Conservation (phyloP, 2,329 filamentous ascomycete species). For the Diaporthe capsici region DNA sequence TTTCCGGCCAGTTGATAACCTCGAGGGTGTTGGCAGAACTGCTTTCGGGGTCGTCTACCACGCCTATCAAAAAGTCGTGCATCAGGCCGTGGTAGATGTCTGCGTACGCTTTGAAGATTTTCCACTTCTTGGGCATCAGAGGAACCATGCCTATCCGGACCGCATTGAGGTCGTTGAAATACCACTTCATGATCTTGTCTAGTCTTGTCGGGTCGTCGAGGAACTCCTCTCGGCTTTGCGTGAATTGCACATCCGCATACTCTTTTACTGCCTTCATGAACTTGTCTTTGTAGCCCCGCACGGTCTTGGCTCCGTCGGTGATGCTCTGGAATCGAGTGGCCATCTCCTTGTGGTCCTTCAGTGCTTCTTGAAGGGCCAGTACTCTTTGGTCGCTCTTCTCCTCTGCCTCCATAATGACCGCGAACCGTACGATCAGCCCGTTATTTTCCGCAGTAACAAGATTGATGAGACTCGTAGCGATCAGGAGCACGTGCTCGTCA, state of each 20-base stretch:
- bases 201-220: slow-evolving; percentile 85
- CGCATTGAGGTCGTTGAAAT: slow-evolving; percentile 96
- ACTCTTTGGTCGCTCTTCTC: slow-evolving; percentile 97
- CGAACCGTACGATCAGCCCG: slow-evolving; percentile 90
- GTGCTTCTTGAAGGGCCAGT: slow-evolving; percentile 90
- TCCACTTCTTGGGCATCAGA: slow-evolving; percentile 97
- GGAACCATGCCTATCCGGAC: slow-evolving; percentile 93
- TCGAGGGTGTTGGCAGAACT: slow-evolving; percentile 89
- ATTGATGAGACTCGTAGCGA: slow-evolving; percentile 91
- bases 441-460: slow-evolving; percentile 90
- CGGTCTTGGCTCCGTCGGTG: slow-evolving; percentile 90
- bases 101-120: slow-evolving; percentile 90
- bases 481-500: slow-evolving; percentile 90
- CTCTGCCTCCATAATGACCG: slow-evolving; percentile 93
- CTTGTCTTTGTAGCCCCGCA: slow-evolving; percentile 97
- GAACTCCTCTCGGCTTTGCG: slow-evolving; percentile 80
- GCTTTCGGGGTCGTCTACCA: slow-evolving; percentile 88
- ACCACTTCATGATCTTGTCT: slow-evolving; percentile 94
- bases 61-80: slow-evolving; percentile 90
- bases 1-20: slow-evolving; percentile 94
- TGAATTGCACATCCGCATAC: slow-evolving; percentile 81
- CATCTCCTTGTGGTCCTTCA: slow-evolving; percentile 96
- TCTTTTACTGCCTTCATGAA: slow-evolving; percentile 86
- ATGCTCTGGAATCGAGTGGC: slow-evolving; percentile 95
- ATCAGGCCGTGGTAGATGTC: slow-evolving; percentile 94